A percentile compares a stretch with the other conserved stretches of the same genome.
These are phyloP conservation scores for Aspergillus cejpii DNA, from an alignment of 2,329 filamentous ascomycete species.

Conservation along the genomic window DNA sequence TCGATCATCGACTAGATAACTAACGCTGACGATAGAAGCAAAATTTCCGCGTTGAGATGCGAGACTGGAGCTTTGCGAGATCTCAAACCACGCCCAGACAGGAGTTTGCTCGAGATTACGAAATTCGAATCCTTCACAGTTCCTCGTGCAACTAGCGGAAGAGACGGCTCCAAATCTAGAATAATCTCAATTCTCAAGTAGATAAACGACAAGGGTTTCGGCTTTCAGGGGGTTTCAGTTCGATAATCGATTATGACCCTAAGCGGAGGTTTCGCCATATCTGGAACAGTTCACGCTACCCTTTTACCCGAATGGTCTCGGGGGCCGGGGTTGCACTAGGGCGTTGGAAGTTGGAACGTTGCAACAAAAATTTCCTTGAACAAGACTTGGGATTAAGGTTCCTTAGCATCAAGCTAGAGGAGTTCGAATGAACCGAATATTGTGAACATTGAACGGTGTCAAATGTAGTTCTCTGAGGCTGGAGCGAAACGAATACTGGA, in stretches of 20 bases:
- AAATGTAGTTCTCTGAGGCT: not conserved
- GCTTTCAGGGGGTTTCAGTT: constrained; percentile 8
- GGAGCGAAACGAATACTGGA: not conserved
- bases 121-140: no score
- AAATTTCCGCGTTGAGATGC: not conserved
- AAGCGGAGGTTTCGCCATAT: constrained; percentile 20
- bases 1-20: no score
- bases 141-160: not conserved
- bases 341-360: constrained; percentile 14
- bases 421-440: constrained; percentile 5
- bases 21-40: not conserved
- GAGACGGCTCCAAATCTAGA: not conserved
- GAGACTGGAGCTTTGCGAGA: not conserved
- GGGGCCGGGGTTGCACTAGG: constrained; percentile 4
- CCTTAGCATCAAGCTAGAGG: constrained; percentile 9
- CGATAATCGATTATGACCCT: constrained; percentile 14
- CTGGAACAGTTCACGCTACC: constrained; percentile 13
- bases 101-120: no score
- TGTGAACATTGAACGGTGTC: not conserved
- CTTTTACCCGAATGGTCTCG: not conserved
- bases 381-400: constrained; percentile 13
- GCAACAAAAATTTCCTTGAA: constrained; percentile 5
- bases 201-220: constrained; percentile 7
- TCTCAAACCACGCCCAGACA: not conserved
- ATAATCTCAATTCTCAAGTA: not conserved